phyloP scores from a whole-genome alignment of 2,329 filamentous ascomycete species.

The Seiridium cupressi region DNA sequence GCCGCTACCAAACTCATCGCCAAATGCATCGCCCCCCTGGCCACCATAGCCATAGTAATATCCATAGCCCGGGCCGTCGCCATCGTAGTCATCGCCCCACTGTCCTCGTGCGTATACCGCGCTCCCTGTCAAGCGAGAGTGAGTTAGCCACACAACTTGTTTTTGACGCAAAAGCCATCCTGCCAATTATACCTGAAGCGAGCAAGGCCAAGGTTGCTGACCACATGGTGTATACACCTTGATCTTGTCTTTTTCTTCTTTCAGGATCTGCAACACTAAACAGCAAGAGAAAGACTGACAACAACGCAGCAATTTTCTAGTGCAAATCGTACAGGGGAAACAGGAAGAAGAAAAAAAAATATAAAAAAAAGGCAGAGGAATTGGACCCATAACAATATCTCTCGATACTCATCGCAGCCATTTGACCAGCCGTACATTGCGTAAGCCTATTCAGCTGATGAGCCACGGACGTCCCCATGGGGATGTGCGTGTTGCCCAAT shows the following conservation, averaged over 20 bases:
- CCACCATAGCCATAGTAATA: neutral
- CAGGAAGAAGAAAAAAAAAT: neutral
- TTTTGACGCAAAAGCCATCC: neutral
- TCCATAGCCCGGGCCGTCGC: neutral
- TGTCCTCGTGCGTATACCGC: neutral
- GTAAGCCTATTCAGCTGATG: neutral
- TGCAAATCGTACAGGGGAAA: too few species aligned
- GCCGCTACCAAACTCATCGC: neutral
- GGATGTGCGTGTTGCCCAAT: neutral
- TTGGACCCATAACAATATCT: too few species aligned
- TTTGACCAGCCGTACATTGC: neutral
- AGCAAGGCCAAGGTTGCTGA: neutral
- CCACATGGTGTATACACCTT: too few species aligned
- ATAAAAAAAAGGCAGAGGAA: too few species aligned
- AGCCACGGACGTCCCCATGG: constrained; percentile 2
- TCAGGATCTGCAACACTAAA: too few species aligned
- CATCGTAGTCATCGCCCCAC: neutral
- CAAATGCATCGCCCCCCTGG: constrained; percentile 1
- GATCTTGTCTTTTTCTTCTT: too few species aligned
- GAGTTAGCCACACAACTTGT: neutral
- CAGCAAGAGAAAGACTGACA: neutral
- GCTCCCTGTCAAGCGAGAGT: neutral
- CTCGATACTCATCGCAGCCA: too few species aligned
- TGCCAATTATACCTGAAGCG: neutral
- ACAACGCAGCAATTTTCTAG: neutral